Evolutionary conservation across 2,329 filamentous ascomycete species (phyloP), one percentile per base, ranked within the genome.

Genomic region (Neonectria sp.): DNA sequence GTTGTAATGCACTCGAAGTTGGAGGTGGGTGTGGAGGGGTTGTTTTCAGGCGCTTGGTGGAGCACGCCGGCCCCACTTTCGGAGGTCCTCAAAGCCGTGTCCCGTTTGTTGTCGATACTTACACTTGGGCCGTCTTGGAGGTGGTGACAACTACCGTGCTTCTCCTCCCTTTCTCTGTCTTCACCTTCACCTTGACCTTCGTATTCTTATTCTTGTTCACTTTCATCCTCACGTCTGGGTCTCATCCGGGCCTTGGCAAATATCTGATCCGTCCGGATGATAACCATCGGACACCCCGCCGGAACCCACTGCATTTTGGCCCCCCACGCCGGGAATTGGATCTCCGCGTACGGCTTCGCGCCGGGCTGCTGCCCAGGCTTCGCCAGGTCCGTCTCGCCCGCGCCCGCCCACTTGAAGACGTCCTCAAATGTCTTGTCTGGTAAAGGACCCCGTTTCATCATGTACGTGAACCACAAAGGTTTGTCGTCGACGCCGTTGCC

Each of bases 231-330:
- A 21, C 31, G 24, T 6, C 31, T 27, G 12, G 31, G 25, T 9
- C n/a, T 11, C 24, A 12, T 24, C 49, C 33, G 55, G 31, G 43
- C 56, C 37, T 45, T 52, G 40, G 45, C 51, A 27, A 65, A 56
- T 21, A 65, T 60, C 51, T 35, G 37, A 6, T 65, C 63, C 6
- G 51, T 43, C 43, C 63, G 56, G 12, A 65, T 27, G 13, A 65
- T 53, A 24, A 65, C 60, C 43, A 65, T 49, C 3, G 63, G 63
- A 13, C 63, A 65, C 17, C 51, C 63, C 12, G 58, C n/a, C 11
- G 51, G 63, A 35, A 65, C 51, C 63, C 63, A 65, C 17, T 60
- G 63, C 56, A 65, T 56, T 15, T 56, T 60, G 4, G 31, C 12
- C 11, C 31, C 45, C 63, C 56, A 65, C 21, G 49, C 25, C 7